Conservation (phyloP, 352 stramenopile genomes). For the Globisporangium carolinianum region DNA sequence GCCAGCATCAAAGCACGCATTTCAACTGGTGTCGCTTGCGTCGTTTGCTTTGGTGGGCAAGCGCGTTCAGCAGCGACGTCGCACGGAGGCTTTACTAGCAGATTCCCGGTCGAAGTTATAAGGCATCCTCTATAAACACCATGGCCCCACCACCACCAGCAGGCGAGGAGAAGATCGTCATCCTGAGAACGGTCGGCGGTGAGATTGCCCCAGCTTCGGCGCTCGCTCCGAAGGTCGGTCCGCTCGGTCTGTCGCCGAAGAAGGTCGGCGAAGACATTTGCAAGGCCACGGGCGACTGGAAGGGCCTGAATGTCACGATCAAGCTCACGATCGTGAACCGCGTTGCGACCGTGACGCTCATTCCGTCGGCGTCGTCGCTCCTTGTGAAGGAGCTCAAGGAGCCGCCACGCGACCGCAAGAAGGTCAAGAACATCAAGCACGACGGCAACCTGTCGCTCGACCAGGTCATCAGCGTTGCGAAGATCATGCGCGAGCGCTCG, state of each 20-base stretch:
- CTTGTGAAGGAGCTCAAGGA: slow-evolving; percentile 99
- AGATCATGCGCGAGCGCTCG: slow-evolving; percentile 96
- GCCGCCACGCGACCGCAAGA: slow-evolving; percentile 98
- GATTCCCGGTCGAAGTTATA: slow-evolving; percentile 18
- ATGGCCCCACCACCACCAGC: slow-evolving; percentile 85
- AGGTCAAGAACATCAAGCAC: slow-evolving; percentile 99
- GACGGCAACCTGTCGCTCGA: slow-evolving; percentile 99
- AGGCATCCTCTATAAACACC: slow-evolving; percentile 88
- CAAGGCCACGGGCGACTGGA: slow-evolving; percentile 99
- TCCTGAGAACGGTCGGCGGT: slow-evolving; percentile 98
- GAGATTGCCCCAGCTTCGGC: slow-evolving; percentile 98
- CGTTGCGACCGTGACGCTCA: slow-evolving; percentile 94
- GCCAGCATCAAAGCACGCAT: not conserved
- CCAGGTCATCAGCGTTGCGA: slow-evolving; percentile 98
- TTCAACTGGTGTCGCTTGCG: too few relatives aligned
- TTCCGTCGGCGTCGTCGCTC: slow-evolving; percentile 97
- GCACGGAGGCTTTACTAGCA: slow-evolving; percentile 7
- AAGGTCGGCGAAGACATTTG: slow-evolving; percentile 99
- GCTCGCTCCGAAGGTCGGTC: slow-evolving; percentile 99
- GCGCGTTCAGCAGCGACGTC: not conserved
- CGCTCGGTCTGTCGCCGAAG: slow-evolving; percentile 99
- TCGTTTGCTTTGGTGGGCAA: too few relatives aligned
- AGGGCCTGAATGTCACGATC: slow-evolving; percentile 99
- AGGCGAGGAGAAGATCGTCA: slow-evolving; percentile 91
- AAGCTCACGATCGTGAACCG: slow-evolving; percentile 99